These are phyloP conservation scores for Alternaria triticina DNA, from an alignment of 2,329 filamentous ascomycete species.

Conservation along the genomic window DNA sequence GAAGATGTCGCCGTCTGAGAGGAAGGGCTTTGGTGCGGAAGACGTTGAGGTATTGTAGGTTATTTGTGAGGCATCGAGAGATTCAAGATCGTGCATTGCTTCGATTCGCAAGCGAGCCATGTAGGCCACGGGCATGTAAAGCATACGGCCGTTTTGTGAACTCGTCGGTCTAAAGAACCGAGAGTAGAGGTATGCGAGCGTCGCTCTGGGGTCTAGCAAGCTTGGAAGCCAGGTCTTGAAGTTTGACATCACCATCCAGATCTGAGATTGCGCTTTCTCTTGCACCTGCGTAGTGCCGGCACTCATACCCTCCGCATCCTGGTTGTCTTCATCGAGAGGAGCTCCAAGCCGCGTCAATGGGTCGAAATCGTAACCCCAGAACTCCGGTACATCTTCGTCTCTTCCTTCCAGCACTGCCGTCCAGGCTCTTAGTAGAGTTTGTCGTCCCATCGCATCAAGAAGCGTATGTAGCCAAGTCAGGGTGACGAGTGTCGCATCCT, in stretches of 20 bases:
- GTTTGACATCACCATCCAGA: neutral
- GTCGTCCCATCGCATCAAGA: conserved; percentile 26
- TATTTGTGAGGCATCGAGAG: neutral
- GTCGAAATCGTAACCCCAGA: conserved; percentile 26
- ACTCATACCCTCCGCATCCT: conserved; percentile 5
- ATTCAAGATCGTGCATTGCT: conserved; percentile 13
- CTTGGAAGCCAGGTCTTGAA: neutral
- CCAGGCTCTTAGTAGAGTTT: conserved; percentile 28
- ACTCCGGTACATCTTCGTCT: conserved; percentile 23
- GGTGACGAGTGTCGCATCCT: conserved; percentile 30
- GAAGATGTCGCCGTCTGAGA: conserved; percentile 28
- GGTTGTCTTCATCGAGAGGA: conserved; percentile 13
- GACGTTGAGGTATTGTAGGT: conserved; percentile 10
- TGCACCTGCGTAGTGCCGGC: neutral
- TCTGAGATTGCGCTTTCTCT: neutral
- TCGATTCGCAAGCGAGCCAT: conserved; percentile 17
- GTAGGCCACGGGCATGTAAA: conserved; percentile 22
- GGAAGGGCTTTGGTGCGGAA: conserved; percentile 21
- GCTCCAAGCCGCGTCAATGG: conserved; percentile 19
- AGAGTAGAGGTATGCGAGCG: neutral
- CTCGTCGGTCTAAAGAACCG: neutral
- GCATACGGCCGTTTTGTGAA: conserved; percentile 7
- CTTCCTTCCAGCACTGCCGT: conserved; percentile 27
- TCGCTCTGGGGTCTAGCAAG: neutral
- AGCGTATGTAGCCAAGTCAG: conserved; percentile 32